These are phyloP conservation scores for Aspergillus alliaceus DNA, from an alignment of 2,329 filamentous ascomycete genomes.

Conservation along the genomic window DNA sequence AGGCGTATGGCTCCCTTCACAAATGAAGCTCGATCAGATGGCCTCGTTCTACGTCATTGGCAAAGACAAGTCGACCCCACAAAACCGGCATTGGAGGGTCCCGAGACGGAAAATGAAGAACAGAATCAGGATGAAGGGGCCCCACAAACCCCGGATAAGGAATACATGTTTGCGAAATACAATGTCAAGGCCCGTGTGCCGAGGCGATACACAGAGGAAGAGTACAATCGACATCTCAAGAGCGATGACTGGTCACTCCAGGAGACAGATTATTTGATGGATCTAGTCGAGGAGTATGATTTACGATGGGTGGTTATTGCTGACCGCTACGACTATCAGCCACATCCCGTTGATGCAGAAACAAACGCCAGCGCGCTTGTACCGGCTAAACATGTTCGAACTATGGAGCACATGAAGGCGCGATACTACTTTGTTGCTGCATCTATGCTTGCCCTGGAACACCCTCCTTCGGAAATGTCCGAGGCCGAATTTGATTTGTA, in stretches of 20 bases:
- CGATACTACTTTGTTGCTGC: slow-evolving; percentile 87
- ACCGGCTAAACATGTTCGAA: slow-evolving; percentile 54
- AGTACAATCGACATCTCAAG: slow-evolving; percentile 75
- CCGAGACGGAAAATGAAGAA: slow-evolving; percentile 38
- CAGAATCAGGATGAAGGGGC: slow-evolving; percentile 39
- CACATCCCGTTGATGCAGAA: slow-evolving; percentile 27
- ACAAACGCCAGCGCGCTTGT: slow-evolving; percentile 34
- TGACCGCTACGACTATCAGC: slow-evolving; percentile 79
- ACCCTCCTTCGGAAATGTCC: slow-evolving; percentile 83
- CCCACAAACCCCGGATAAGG: slow-evolving; percentile 40
- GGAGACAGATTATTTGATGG: slow-evolving; percentile 89
- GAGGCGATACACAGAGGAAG: slow-evolving; percentile 74
- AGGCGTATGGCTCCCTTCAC: slow-evolving; percentile 72
- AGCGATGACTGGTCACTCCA: slow-evolving; percentile 82
- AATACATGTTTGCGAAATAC: slow-evolving; percentile 75
- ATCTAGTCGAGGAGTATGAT: slow-evolving; percentile 73
- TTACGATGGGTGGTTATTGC: slow-evolving; percentile 88
- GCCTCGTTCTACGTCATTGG: slow-evolving; percentile 77
- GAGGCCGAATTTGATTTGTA: slow-evolving; percentile 78
- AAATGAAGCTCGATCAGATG: slow-evolving; percentile 74
- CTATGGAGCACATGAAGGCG: slow-evolving; percentile 86
- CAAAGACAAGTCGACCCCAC: slow-evolving; percentile 59
- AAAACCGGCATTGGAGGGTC: slow-evolving; percentile 38
- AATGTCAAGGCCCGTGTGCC: slow-evolving; percentile 79
- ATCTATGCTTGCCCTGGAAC: slow-evolving; percentile 76